Evolutionary conservation across 306 rosid genomes (phyloP).

Genomic region (Lagenaria siceraria): DNA sequence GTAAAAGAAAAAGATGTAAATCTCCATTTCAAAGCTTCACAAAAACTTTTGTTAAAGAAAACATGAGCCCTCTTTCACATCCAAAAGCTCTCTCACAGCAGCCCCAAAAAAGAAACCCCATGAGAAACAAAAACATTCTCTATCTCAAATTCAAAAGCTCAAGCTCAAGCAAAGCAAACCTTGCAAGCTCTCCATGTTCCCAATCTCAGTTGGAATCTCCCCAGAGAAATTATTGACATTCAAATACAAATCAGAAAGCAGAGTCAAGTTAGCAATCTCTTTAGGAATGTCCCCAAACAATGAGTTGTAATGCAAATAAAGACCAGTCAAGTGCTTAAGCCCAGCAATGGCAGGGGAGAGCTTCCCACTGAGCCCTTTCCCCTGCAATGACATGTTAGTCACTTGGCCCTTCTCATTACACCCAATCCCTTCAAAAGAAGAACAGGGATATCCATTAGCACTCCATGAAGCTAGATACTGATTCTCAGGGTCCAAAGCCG

Average conservation of each 20-base stretch:
- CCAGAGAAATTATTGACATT: slow-evolving; percentile 41
- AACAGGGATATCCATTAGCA: slow-evolving; percentile 24
- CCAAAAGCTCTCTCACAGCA: too few species aligned
- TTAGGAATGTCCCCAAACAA: slow-evolving; percentile 29
- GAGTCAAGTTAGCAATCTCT: slow-evolving; percentile 24
- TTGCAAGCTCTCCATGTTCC: slow-evolving; percentile 33
- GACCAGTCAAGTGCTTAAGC: slow-evolving; percentile 35
- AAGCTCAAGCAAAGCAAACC: slow-evolving; percentile 10
- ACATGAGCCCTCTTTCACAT: too few species aligned
- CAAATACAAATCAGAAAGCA: slow-evolving; percentile 35
- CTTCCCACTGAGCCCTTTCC: slow-evolving; percentile 34
- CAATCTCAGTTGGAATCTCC: slow-evolving; percentile 28
- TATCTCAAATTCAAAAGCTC: background rate
- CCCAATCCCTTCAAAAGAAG: slow-evolving; percentile 41
- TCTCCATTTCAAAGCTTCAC: background rate
- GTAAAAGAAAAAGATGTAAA: background rate
- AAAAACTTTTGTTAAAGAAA: background rate
- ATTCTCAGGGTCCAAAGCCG: slow-evolving; percentile 36
- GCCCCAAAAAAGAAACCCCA: background rate
- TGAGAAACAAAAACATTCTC: background rate
- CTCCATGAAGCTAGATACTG: slow-evolving; percentile 31
- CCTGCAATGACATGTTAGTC: slow-evolving; percentile 35
- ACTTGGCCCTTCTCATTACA: slow-evolving; percentile 35
- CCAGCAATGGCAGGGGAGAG: slow-evolving; percentile 29
- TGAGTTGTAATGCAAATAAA: slow-evolving; percentile 41